Evolutionary conservation across 2,329 filamentous ascomycete species (phyloP).

Genomic region (Penicillium sp.): DNA sequence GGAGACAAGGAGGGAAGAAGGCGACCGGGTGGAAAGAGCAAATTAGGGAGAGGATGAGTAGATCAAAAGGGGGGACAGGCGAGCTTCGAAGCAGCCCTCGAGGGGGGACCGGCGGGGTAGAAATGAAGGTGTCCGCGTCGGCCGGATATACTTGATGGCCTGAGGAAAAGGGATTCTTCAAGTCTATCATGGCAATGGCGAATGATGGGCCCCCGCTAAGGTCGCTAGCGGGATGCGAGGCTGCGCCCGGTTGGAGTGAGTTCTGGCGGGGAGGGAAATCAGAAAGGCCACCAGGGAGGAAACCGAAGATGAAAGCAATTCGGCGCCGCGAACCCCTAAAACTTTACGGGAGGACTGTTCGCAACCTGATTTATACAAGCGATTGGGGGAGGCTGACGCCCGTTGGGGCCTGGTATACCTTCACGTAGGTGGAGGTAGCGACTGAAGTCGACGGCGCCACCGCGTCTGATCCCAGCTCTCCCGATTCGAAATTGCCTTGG

Average conservation of each 20-base stretch:
- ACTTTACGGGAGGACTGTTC: conserved; percentile 4
- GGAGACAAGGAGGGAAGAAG: neutral
- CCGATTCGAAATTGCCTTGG: too few species aligned
- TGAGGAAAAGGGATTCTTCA: conserved; percentile 18
- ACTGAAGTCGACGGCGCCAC: too few species aligned
- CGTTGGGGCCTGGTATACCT: too few species aligned
- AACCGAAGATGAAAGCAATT: neutral
- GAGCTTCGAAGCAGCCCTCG: too few species aligned
- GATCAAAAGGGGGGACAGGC: too few species aligned
- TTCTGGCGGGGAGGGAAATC: neutral
- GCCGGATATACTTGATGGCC: neutral
- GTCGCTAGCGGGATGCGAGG: conserved; percentile 17
- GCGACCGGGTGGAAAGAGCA: conserved; percentile 5
- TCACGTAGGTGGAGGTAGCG: too few species aligned
- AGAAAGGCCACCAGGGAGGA: conserved; percentile 1
- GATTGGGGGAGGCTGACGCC: too few species aligned
- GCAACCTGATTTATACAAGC: conserved; percentile 19
- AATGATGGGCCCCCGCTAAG: conserved; percentile 19
- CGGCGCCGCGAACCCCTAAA: conserved; percentile 5
- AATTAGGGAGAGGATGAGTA: neutral
- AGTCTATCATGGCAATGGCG: conserved; percentile 14
- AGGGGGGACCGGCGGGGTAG: conserved; percentile 15
- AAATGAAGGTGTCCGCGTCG: neutral
- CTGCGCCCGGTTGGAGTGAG: conserved; percentile 6
- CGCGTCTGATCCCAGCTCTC: too few species aligned